These are phyloP conservation scores for Porogramme epimiltina DNA, from an alignment of 1,284 basidiomycete genomes.

Conservation along the genomic window DNA sequence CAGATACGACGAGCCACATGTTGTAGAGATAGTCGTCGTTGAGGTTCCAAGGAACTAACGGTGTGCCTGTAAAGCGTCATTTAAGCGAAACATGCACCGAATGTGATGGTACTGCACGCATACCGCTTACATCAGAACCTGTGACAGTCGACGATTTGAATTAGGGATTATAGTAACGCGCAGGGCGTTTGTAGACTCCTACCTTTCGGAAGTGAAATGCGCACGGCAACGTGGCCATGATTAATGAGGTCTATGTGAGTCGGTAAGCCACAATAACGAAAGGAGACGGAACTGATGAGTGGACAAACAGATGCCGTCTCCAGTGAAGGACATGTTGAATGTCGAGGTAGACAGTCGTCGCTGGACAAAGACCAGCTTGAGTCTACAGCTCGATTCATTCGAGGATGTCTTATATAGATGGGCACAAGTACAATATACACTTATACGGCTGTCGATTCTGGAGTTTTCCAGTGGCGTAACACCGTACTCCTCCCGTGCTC, in stretches of 20 bases:
- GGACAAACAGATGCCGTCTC: background rate
- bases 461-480: too few species aligned
- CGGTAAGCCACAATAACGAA: too few species aligned
- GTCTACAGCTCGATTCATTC: too few species aligned
- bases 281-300: too few species aligned
- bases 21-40: conserved; percentile 1
- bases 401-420: too few species aligned
- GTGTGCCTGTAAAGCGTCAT: background rate
- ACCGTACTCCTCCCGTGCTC: too few species aligned
- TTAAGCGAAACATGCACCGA: too few species aligned
- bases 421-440: too few species aligned
- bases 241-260: background rate
- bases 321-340: background rate
- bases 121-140: background rate
- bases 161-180: background rate
- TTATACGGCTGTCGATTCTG: too few species aligned
- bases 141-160: background rate
- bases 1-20: background rate
- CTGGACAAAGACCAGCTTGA: too few species aligned
- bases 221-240: conserved; percentile 1
- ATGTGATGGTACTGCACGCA: background rate
- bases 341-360: too few species aligned
- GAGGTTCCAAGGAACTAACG: background rate
- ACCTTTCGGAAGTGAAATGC: background rate
- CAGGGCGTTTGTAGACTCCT: background rate